phyloP scores from a whole-genome alignment of 2,329 filamentous ascomycete genomes.

The Trichoderma harzianum region DNA sequence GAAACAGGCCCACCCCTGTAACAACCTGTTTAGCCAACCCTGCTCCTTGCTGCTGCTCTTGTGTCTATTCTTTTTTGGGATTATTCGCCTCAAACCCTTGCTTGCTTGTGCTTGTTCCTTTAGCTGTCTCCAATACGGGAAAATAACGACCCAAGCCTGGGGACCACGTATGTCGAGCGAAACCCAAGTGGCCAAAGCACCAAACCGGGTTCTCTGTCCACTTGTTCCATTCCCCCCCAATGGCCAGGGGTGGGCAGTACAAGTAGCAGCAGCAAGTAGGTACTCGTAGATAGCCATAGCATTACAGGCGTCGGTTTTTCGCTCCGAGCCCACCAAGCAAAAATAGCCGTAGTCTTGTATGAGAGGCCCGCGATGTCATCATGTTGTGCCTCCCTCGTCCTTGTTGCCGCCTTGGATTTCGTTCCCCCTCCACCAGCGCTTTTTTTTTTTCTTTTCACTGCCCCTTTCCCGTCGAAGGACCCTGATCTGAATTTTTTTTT shows the following conservation, averaged over 20 bases:
- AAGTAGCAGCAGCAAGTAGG: not conserved
- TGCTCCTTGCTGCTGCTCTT: not conserved
- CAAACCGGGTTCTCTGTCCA: not conserved
- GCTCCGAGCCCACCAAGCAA: not conserved
- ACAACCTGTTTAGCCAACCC: not conserved
- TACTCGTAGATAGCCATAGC: not conserved
- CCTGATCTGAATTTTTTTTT: conserved; percentile 6
- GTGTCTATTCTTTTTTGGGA: not conserved
- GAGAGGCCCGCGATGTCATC: conserved; percentile 12
- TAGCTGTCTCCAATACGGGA: not conserved
- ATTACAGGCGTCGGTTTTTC: not conserved
- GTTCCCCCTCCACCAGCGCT: not conserved
- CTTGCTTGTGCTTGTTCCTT: not conserved
- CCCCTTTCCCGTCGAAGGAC: not conserved
- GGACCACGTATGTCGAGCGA: not conserved
- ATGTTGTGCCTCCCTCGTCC: conserved; percentile 8
- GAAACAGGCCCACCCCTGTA: not conserved
- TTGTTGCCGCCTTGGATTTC: not conserved
- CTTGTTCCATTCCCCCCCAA: not conserved
- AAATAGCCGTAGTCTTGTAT: not conserved
- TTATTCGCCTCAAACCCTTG: not conserved
- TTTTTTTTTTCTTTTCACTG: not conserved
- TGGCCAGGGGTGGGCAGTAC: not conserved
- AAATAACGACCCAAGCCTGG: not conserved
- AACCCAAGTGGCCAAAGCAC: not conserved